Percentiles rank a stretch among this genome's conserved stretches.
phyloP scores from a whole-genome alignment of 768 basidiomycete species.

The Inosperma sp. region DNA sequence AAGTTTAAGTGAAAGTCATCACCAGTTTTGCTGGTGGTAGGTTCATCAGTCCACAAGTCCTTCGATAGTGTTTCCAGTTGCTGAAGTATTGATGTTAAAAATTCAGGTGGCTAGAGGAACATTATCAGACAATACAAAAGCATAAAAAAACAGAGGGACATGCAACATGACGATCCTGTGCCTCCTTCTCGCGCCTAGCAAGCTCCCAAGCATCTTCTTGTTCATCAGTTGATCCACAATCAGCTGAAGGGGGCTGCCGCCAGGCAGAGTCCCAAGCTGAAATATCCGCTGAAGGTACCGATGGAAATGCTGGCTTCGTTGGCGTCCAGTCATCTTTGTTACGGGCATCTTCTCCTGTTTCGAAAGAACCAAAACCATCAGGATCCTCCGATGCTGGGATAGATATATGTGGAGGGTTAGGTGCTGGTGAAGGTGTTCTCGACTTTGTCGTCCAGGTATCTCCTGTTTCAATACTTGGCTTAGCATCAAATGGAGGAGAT shows the following conservation, averaged over 20 bases:
- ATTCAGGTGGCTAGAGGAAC: conserved; percentile 56
- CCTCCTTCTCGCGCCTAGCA: conserved; percentile 54
- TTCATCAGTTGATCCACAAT: conserved; percentile 23
- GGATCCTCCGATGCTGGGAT: conserved; percentile 34
- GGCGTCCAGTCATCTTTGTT: conserved; percentile 37
- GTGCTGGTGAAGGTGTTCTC: too few relatives aligned
- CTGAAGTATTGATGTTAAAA: conserved; percentile 51
- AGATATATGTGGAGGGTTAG: conserved; percentile 13
- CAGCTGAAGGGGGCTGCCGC: conserved; percentile 24
- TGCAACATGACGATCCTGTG: conserved; percentile 61
- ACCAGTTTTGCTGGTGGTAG: conserved; percentile 15
- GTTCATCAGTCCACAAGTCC: conserved; percentile 47
- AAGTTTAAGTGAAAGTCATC: conserved; percentile 34
- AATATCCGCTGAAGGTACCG: conserved; percentile 19
- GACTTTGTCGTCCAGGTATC: too few relatives aligned
- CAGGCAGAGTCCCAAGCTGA: conserved; percentile 43
- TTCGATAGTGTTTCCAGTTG: conserved; percentile 49
- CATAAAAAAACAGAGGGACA: conserved; percentile 29
- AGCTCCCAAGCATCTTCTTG: conserved; percentile 63
- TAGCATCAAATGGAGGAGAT: conserved; percentile 8
- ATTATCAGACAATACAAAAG: conserved; percentile 19
- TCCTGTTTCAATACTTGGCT: too few relatives aligned
- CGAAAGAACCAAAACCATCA: conserved; percentile 60
- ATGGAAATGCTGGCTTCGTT: conserved; percentile 22
- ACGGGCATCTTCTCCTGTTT: conserved; percentile 37